Percentiles rank a stretch among this genome's conserved stretches.
phyloP scores from a whole-genome alignment of 2,329 filamentous ascomycete species.

The Cladorrhinum sp. region DNA sequence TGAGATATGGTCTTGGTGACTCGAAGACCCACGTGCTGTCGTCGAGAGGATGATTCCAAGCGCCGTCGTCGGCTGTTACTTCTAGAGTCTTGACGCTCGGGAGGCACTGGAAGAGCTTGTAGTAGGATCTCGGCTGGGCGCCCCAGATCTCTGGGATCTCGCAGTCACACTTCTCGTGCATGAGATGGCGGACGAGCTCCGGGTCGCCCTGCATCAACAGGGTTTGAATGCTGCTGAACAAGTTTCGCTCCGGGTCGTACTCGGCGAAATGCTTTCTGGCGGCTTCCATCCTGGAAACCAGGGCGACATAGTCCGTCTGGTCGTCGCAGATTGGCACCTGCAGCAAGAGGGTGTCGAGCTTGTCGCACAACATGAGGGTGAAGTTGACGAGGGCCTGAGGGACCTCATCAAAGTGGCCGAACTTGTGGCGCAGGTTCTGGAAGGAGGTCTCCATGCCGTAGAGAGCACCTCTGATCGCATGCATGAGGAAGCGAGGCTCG shows the following conservation, averaged over 20 bases:
- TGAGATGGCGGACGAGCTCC: constrained; percentile 24
- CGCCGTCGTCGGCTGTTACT: constrained; percentile 27
- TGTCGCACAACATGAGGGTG: constrained; percentile 19
- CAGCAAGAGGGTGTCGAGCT: constrained; percentile 27
- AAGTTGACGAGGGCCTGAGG: constrained; percentile 25
- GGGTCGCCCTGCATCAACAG: constrained; percentile 30
- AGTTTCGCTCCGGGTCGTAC: not conserved
- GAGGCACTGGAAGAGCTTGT: constrained; percentile 18
- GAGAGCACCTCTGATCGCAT: not conserved
- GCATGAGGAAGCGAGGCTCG: constrained; percentile 4
- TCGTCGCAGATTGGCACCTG: constrained; percentile 28
- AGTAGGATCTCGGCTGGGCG: constrained; percentile 22
- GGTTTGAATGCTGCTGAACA: constrained; percentile 18
- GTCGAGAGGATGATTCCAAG: constrained; percentile 17
- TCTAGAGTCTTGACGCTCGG: constrained; percentile 28
- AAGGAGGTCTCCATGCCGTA: constrained; percentile 1
- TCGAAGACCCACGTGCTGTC: not conserved
- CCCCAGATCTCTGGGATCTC: constrained; percentile 24
- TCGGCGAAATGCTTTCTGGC: constrained; percentile 4
- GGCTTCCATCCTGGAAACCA: constrained; percentile 18
- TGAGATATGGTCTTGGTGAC: constrained; percentile 15
- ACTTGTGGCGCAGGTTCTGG: not conserved
- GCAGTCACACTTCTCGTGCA: constrained; percentile 23
- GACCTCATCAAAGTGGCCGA: constrained; percentile 20
- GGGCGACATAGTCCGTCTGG: constrained; percentile 20